phyloP scores from a whole-genome alignment of 805 yeast species.

The Candida piceae region DNA sequence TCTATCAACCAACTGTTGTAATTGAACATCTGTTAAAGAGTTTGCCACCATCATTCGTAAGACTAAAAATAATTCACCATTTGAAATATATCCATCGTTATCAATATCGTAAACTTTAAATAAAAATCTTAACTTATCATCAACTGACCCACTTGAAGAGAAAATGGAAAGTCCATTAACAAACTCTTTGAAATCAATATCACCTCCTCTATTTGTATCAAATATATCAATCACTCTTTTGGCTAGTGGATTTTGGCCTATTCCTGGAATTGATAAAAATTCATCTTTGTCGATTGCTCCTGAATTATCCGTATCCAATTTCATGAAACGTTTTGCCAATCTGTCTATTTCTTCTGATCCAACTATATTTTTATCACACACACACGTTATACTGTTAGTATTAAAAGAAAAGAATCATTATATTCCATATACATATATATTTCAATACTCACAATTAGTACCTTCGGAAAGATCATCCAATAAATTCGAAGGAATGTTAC shows the following conservation, averaged over 20 bases:
- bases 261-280: slow-evolving; percentile 89
- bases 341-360: slow-evolving; percentile 90
- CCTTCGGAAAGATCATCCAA: slow-evolving; percentile 74
- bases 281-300: slow-evolving; percentile 91
- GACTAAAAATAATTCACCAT: slow-evolving; percentile 90
- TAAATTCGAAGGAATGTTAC: slow-evolving; percentile 34
- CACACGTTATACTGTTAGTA: no score
- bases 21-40: slow-evolving; percentile 76
- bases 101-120: slow-evolving; percentile 95
- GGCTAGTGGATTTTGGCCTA: slow-evolving; percentile 85
- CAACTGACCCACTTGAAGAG: slow-evolving; percentile 73
- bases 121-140: slow-evolving; percentile 82
- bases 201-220: slow-evolving; percentile 89
- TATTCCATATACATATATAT: no score
- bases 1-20: slow-evolving; percentile 95
- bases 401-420: no score
- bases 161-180: slow-evolving; percentile 67
- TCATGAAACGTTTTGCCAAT: slow-evolving; percentile 88
- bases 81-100: slow-evolving; percentile 89
- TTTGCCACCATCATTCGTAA: slow-evolving; percentile 96
- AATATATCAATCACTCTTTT: slow-evolving; percentile 87
- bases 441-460: slow-evolving; percentile 64
- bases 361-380: no score
- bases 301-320: slow-evolving; percentile 85
- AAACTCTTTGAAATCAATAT: slow-evolving; percentile 93